Evolutionary conservation across 2,329 filamentous ascomycete species (phyloP).

Genomic region (Neurospora sp.): DNA sequence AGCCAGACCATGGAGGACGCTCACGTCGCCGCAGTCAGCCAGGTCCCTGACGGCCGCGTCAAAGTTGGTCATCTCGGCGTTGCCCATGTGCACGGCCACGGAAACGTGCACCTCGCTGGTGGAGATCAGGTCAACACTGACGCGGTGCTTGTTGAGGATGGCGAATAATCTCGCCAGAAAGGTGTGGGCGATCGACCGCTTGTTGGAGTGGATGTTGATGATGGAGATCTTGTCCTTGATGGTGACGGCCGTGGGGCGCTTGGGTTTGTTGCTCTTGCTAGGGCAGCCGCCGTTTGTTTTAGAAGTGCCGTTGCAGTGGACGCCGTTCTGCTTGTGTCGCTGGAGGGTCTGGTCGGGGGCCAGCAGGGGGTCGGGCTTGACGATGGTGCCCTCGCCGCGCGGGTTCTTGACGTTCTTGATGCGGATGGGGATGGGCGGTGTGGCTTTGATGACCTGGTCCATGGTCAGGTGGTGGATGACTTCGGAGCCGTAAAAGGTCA

Average conservation of each 20-base stretch:
- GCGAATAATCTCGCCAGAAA: constrained; percentile 93
- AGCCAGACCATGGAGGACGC: constrained; percentile 83
- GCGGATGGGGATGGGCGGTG: constrained; percentile 68
- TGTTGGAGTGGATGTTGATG: constrained; percentile 97
- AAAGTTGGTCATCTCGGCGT: constrained; percentile 51
- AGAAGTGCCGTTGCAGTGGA: background rate
- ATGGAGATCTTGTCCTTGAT: constrained; percentile 97
- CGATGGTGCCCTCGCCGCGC: constrained; percentile 65
- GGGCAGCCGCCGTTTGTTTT: constrained; percentile 12
- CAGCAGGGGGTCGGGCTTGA: constrained; percentile 62
- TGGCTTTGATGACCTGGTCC: constrained; percentile 86
- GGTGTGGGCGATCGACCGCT: constrained; percentile 87
- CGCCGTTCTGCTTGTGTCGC: constrained; percentile 32
- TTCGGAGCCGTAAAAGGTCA: constrained; percentile 90
- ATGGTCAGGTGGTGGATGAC: constrained; percentile 99
- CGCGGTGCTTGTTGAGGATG: constrained; percentile 73
- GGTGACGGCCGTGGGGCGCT: constrained; percentile 79
- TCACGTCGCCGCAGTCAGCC: constrained; percentile 75
- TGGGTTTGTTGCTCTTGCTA: constrained; percentile 46
- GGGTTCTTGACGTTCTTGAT: constrained; percentile 92
- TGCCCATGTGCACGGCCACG: constrained; percentile 85
- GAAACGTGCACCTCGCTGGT: constrained; percentile 96
- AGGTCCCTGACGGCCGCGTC: constrained; percentile 62
- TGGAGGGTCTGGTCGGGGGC: constrained; percentile 48
- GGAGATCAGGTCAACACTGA: constrained; percentile 93